phyloP scores from a whole-genome alignment of 2,329 filamentous ascomycete genomes.

The Emergomyces africanus region DNA sequence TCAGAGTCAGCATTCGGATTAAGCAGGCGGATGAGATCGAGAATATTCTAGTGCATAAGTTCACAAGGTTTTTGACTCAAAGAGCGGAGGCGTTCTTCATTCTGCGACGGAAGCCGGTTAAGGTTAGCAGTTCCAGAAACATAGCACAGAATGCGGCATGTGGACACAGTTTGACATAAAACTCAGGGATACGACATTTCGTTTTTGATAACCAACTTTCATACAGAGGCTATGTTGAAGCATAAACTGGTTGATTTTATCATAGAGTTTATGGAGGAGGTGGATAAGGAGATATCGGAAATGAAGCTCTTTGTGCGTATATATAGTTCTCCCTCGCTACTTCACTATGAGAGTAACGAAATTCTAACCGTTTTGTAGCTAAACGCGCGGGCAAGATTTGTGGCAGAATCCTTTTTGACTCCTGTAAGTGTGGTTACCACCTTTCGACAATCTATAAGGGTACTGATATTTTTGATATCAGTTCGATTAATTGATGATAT shows the following conservation, averaged over 20 bases:
- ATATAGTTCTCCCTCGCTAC: neutral
- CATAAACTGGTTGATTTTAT: constrained; percentile 99
- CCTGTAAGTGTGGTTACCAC: constrained; percentile 46
- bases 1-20: constrained; percentile 95
- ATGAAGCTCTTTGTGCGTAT: constrained; percentile 96
- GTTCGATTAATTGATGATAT: constrained; percentile 21
- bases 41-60: constrained; percentile 95
- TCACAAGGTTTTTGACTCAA: constrained; percentile 91
- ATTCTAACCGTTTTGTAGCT: constrained; percentile 44
- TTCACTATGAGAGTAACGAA: constrained; percentile 1
- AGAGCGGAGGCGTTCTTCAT: constrained; percentile 97
- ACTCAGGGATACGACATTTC: constrained; percentile 93
- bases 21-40: constrained; percentile 99
- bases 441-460: neutral
- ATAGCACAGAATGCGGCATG: constrained; percentile 13
- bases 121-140: constrained; percentile 41
- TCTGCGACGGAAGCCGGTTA: constrained; percentile 83
- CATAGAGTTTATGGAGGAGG: constrained; percentile 99
- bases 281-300: constrained; percentile 99
- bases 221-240: constrained; percentile 97
- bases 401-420: constrained; percentile 95
- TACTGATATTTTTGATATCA: constrained; percentile 9
- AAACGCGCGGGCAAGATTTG: constrained; percentile 92
- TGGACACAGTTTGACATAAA: constrained; percentile 1
- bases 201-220: constrained; percentile 97